Evolutionary conservation across 106 monocot genomes (phyloP), one percentile per base, ranked within the genome.

Genomic region (Posidonia australis): DNA sequence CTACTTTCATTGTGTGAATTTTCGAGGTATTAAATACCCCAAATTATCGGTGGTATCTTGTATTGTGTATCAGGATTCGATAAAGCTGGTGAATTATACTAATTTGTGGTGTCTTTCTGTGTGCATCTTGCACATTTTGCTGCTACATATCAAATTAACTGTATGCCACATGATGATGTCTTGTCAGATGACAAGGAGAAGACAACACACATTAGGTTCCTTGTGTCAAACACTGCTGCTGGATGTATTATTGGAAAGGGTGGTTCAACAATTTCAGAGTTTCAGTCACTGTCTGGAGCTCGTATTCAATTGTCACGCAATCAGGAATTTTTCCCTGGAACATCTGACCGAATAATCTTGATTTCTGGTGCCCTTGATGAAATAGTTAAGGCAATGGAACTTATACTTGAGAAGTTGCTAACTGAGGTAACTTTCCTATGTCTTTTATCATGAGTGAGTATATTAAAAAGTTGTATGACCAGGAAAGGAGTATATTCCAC

Each of bases 241-340:
- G 98, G 98, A 49, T 82, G 85, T 66, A 85, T 98, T 21, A 98
- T 98, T 72, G 98, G 98, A 66, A 98, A 91, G 83, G 98, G 98
- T 65, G 98, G 98, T 65, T 74, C 83, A 46, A 91, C 98, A 9
- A 91, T 98, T 55, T 88, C 74, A 59, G 98, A 98, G 20, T 88
- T 98, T 69, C 98, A 98, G 66, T 85, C 98, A 60, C 83, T 83
- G 41, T 98, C 98, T 64, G 91, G 91, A 44, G 85, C 98, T 74
- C 90, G 98, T 31, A 98, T 98, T 60, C 98, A 98, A 70, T 62
- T 98, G 45, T 98, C 98, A 62, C 81, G 98, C 46, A 91, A 85
- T 58, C 78, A 98, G 67, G 98, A 98, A 72, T 87, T 91, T 44
- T 98, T 98, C 70, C 98, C 90, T 47, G 98, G 87, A 62, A 98